Evolutionary conservation across 805 yeast genomes (phyloP), one percentile per base, ranked within the genome.

Genomic region (Zygosaccharomyces lentus): DNA sequence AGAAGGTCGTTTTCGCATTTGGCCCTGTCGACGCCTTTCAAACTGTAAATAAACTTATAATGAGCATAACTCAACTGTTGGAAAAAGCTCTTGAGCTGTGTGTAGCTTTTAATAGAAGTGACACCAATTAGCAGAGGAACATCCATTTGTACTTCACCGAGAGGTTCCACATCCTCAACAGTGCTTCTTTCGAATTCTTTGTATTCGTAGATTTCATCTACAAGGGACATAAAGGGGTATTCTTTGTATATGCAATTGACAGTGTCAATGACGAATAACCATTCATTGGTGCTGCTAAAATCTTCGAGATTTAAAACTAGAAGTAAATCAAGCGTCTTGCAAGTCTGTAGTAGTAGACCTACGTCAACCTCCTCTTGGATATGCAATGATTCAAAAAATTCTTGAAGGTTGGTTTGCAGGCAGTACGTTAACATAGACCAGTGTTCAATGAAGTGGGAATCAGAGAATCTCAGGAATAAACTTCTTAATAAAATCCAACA

Each of bases 221-320:
- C 65, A 10, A 80, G 55, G 0, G 66, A 51, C 35, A 65, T 52
- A 39, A 50, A 64, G 7, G 65, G 57, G 24, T 58, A 56, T 3
- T 60, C 66, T 48, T 73, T 71, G 54, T 71, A 74, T 25, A 77
- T 72, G 15, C 83, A 80, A 48, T 80, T 82, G 13, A 80, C 72
- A 13, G 78, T 80, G 55, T 84, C 87, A 23, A 81, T 74, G 9
- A 91, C 77, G 59, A 88, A 93, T 1, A 93, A 69, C 98, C 98
- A 91, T 57, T 88, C 93, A 50, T 78, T 66, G 7, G 66, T 66
- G 60, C 64, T 78, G 59, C 65, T 81, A 82, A 71, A 91, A 74
- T 88, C 96, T 59, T 90, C 97, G 34, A 75, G 74, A 30, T 81
- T 78, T 46, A 89, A 54, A 1, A 84, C 71, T 16, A 91, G 62